These are phyloP conservation scores for Pythium grandisporangium DNA, from an alignment of 352 stramenopile species.

Conservation along the genomic window DNA sequence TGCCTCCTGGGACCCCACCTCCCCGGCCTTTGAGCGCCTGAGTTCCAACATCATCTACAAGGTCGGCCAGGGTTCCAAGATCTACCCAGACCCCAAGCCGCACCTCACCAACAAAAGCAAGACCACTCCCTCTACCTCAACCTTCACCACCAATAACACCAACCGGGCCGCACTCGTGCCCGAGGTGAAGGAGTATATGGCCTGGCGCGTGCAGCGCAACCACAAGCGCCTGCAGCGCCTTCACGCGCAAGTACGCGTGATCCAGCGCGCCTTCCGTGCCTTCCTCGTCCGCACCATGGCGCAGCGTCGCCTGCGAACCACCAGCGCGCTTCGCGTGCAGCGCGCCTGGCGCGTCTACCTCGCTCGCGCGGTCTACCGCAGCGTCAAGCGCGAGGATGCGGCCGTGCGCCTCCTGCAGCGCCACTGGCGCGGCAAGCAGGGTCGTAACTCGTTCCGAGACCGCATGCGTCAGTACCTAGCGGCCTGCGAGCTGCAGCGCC, in stretches of 20 bases:
- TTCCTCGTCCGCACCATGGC: slow-evolving; percentile 85
- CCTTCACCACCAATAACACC: no score
- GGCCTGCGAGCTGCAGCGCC: slow-evolving; percentile 80
- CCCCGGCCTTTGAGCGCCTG: slow-evolving; percentile 82
- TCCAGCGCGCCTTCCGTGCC: slow-evolving; percentile 87
- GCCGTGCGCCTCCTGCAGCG: slow-evolving; percentile 87
- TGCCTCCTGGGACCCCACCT: slow-evolving; percentile 54
- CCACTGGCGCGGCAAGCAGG: slow-evolving; percentile 86
- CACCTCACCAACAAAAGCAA: no score
- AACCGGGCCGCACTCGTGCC: slow-evolving; percentile 14
- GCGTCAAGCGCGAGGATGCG: slow-evolving; percentile 83
- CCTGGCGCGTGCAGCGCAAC: slow-evolving; percentile 91
- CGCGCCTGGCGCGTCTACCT: slow-evolving; percentile 78
- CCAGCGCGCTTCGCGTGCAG: slow-evolving; percentile 83
- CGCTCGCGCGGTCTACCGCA: slow-evolving; percentile 64
- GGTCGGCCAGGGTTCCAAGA: slow-evolving; percentile 71
- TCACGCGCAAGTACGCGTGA: slow-evolving; percentile 66
- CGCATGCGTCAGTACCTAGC: slow-evolving; percentile 65
- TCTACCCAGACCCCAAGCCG: slow-evolving; percentile 77
- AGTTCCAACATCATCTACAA: slow-evolving; percentile 83
- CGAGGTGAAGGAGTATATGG: slow-evolving; percentile 95
- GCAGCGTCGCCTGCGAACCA: slow-evolving; percentile 52
- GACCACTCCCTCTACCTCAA: no score
- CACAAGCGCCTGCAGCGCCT: slow-evolving; percentile 88
- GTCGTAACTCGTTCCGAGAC: slow-evolving; percentile 71